Conservation (phyloP, 306 rosid genomes). For the Lathyrus aphaca region DNA sequence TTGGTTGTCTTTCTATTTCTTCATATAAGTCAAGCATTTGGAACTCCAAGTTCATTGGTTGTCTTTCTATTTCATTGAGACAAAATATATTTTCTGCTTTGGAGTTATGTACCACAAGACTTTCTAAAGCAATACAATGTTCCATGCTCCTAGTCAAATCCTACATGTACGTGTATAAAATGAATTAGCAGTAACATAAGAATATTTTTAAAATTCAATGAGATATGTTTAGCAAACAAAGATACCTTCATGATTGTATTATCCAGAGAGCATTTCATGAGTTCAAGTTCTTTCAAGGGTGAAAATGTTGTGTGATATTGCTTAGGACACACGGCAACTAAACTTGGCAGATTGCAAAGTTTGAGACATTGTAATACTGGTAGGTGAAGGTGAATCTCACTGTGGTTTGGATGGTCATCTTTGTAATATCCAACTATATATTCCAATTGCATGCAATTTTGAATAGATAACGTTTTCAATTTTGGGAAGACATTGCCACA, state of each 20-base stretch:
- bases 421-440: constrained; percentile 2
- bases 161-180: too few relatives aligned
- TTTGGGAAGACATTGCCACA: background rate
- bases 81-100: background rate
- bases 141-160: too few relatives aligned
- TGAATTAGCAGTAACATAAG: too few relatives aligned
- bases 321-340: background rate
- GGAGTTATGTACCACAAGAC: background rate
- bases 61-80: background rate
- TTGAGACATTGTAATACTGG: background rate
- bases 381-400: background rate
- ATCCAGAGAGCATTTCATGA: background rate
- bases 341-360: background rate
- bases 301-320: background rate
- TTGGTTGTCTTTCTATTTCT: too few relatives aligned
- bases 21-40: background rate
- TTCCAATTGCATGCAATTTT: background rate
- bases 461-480: background rate
- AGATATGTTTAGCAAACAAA: background rate
- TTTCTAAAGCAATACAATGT: background rate
- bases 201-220: background rate
- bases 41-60: background rate
- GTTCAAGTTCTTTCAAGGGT: background rate
- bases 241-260: background rate
- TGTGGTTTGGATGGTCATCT: background rate